Percentiles rank a stretch among this genome's conserved stretches.
Evolutionary conservation across 1,284 basidiomycete species (phyloP).

Genomic region (Cutaneotrichosporon dermatis): DNA sequence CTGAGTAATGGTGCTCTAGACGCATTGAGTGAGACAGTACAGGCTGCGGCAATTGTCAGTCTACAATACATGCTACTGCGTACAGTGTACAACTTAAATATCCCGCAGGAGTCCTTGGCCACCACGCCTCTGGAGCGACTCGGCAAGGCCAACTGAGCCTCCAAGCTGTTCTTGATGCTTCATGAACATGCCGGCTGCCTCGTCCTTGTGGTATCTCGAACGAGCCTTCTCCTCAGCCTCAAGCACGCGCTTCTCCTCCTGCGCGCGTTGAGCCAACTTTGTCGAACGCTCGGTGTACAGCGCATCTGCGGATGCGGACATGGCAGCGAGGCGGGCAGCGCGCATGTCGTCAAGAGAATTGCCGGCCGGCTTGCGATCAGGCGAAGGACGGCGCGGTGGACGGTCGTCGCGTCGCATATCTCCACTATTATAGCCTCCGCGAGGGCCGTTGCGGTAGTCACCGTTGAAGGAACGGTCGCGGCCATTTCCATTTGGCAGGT

Average conservation of each 20-base stretch:
- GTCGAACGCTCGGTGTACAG: constrained; percentile 48
- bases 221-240: constrained; percentile 37
- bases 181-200: constrained; percentile 43
- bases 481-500: background rate
- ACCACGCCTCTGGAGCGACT: constrained; percentile 40
- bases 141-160: constrained; percentile 39
- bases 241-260: constrained; percentile 32
- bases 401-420: constrained; percentile 24
- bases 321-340: constrained; percentile 76
- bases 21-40: too few species aligned
- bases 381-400: constrained; percentile 22
- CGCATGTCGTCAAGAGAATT: constrained; percentile 57
- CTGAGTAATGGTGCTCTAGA: too few species aligned
- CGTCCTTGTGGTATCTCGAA: constrained; percentile 38
- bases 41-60: too few species aligned
- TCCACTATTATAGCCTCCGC: constrained; percentile 15
- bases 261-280: constrained; percentile 32
- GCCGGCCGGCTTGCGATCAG: constrained; percentile 17
- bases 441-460: constrained; percentile 10
- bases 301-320: constrained; percentile 66
- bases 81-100: constrained; percentile 21
- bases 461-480: background rate
- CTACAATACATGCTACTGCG: too few species aligned
- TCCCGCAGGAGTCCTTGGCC: constrained; percentile 45
- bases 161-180: constrained; percentile 38